Conservation (phyloP, 2,329 filamentous ascomycete genomes). For the Myriangium duriaei region DNA sequence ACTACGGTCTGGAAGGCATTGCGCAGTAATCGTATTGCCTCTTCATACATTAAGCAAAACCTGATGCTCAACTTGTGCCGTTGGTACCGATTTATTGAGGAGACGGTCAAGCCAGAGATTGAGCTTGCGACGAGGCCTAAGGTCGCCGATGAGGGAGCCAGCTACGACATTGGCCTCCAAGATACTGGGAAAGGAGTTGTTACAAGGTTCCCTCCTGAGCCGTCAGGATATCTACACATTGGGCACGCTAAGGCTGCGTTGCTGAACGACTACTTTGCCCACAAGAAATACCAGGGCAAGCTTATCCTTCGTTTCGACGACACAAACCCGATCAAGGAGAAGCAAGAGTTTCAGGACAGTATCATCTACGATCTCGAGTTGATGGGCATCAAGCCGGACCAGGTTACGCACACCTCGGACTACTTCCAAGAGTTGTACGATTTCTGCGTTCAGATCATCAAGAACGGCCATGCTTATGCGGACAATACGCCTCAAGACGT, state of each 20-base stretch:
- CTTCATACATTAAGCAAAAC: slow-evolving; percentile 68
- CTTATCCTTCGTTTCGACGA: slow-evolving; percentile 90
- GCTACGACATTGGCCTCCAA: slow-evolving; percentile 77
- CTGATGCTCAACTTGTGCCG: slow-evolving; percentile 63
- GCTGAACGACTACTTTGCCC: slow-evolving; percentile 92
- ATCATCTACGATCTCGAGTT: slow-evolving; percentile 85
- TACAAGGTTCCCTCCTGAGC: slow-evolving; percentile 86
- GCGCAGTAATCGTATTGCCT: slow-evolving; percentile 71
- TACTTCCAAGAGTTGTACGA: slow-evolving; percentile 91
- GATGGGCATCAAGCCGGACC: slow-evolving; percentile 84
- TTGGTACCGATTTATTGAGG: slow-evolving; percentile 81
- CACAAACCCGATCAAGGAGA: slow-evolving; percentile 95
- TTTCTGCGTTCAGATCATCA: slow-evolving; percentile 69
- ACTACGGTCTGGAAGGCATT: slow-evolving; percentile 73
- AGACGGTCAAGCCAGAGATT: slow-evolving; percentile 57
- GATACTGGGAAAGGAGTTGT: slow-evolving; percentile 82
- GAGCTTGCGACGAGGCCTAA: slow-evolving; percentile 33
- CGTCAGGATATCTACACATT: slow-evolving; percentile 90
- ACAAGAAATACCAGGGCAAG: slow-evolving; percentile 83
- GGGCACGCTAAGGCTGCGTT: slow-evolving; percentile 90
- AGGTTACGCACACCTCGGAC: slow-evolving; percentile 81
- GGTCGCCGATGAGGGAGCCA: slow-evolving; percentile 67
- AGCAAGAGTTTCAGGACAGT: slow-evolving; percentile 86
- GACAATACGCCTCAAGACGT: slow-evolving; percentile 82
- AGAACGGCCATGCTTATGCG: slow-evolving; percentile 73